Evolutionary conservation across 2,329 filamentous ascomycete species (phyloP), one percentile per base, ranked within the genome.

Genomic region (Tolypocladium sp.): DNA sequence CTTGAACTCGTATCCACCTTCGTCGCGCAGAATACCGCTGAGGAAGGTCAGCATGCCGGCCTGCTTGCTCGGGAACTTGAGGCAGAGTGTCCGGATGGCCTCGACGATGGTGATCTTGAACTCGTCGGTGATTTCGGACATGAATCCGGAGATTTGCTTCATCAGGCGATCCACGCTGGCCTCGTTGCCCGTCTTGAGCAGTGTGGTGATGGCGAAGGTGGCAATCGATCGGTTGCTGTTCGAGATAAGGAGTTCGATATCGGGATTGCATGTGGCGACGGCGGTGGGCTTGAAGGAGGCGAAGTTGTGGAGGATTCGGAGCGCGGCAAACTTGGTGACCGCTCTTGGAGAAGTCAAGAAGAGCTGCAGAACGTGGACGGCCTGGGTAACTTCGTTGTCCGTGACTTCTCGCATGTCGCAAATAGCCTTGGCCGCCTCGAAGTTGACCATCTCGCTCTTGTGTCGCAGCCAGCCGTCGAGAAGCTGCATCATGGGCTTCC

Each of bases 81-180:
- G 81, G 73, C 93, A 97, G 46, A 99, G 79, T 4, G 94, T 97
- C 62, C 94, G 89, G 70, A 99, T 97, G 49, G 94, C 94, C 75
- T 99, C 94, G 51, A 99, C 93, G 69, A 99, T 96, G n/a, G 94
- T 99, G 66, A 99, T 96, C 82, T 97, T 99, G 82, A 99, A 99
- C 75, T 99, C 94, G 71, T 99, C 94, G 8, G 93, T 97, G 65
- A 97, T 97, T 75, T 97, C 94, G 5, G 92, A 91, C 94, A 99
- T 97, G 79, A 99, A 97, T 44, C 90, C 89, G 30, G 91, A 92
- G 63, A 99, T 97, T 74, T 97, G 92, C 82, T 97, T 97, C 92
- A 99, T 97, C 65, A 99, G 78, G 58, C 94, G 87, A 73, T 99
- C 94, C 52, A 99, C 94, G 66, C 92, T 97, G 44, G 91, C 91